Percentiles rank a stretch among this genome's conserved stretches.
Conservation (phyloP, 495 filamentous ascomycete genomes). For the Niebla homalea region DNA sequence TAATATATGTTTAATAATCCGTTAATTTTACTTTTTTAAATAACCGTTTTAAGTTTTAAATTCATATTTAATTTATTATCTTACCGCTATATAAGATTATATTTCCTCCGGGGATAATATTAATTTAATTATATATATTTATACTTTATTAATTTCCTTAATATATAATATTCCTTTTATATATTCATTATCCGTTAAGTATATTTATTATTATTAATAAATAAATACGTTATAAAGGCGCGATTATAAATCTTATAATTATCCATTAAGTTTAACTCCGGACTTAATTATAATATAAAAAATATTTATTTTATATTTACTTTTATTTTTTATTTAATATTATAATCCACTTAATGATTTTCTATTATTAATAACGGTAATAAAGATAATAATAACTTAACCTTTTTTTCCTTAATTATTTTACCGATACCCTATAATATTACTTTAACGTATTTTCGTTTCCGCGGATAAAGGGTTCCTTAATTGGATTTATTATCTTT, state of each 20-base stretch:
- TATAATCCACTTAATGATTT: too few relatives aligned
- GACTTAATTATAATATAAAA: not conserved
- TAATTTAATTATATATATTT: not conserved
- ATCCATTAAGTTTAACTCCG: not conserved
- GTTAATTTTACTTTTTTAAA: not conserved
- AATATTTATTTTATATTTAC: not conserved
- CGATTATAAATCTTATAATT: not conserved
- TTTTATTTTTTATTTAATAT: too few relatives aligned
- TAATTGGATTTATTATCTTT: not conserved
- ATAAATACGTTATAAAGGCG: not conserved
- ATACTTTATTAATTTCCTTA: not conserved
- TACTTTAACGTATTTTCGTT: too few relatives aligned
- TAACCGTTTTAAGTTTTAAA: not conserved
- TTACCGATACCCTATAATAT: too few relatives aligned
- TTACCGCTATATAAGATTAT: not conserved
- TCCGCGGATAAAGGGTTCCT: not conserved
- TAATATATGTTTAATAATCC: not conserved
- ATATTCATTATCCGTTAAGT: not conserved
- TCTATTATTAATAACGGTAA: too few relatives aligned
- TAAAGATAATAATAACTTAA: not conserved
- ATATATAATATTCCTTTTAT: not conserved
- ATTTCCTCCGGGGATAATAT: not conserved
- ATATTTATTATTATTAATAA: constrained; percentile 1
- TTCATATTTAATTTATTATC: not conserved
- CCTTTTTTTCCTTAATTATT: too few relatives aligned